Evolutionary conservation across 2,329 filamentous ascomycete species (phyloP).

Genomic region (Lecanicillium sp.): DNA sequence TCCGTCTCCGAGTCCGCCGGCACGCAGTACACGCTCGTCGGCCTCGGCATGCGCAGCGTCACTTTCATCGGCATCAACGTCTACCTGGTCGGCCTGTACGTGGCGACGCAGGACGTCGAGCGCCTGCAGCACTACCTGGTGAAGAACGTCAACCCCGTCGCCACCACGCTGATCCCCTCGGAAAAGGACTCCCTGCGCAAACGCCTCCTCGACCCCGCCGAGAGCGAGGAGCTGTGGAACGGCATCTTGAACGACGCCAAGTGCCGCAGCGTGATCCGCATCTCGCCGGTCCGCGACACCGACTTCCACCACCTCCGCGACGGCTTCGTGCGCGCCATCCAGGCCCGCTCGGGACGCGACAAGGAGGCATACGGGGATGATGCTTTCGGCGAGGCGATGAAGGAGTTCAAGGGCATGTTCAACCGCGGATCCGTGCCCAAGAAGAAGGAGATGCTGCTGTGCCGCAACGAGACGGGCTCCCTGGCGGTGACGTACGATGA

Average conservation of each 20-base stretch:
- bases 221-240: conserved; percentile 70
- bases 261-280: conserved; percentile 72
- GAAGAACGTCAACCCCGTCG: conserved; percentile 66
- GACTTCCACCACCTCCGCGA: conserved; percentile 91
- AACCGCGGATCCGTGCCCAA: conserved; percentile 75
- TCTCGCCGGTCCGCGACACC: conserved; percentile 87
- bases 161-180: conserved; percentile 73
- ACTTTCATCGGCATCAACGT: conserved; percentile 87
- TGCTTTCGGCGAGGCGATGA: conserved; percentile 67
- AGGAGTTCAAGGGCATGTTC: conserved; percentile 76
- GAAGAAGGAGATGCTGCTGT: conserved; percentile 68
- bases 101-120: conserved; percentile 76
- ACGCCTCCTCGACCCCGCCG: conserved; percentile 61
- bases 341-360: conserved; percentile 59
- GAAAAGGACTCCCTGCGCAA: conserved; percentile 71
- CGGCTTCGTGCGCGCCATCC: conserved; percentile 81
- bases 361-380: conserved; percentile 59
- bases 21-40: conserved; percentile 79
- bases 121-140: conserved; percentile 73
- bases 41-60: conserved; percentile 81
- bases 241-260: conserved; percentile 59
- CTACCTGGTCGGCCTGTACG: conserved; percentile 89
- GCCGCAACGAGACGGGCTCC: conserved; percentile 58
- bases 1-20: conserved; percentile 35
- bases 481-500: conserved; percentile 63